Evolutionary conservation across 257 asterid genomes (phyloP), one percentile per base, ranked within the genome.

Genomic region (Capsicum pubescens): DNA sequence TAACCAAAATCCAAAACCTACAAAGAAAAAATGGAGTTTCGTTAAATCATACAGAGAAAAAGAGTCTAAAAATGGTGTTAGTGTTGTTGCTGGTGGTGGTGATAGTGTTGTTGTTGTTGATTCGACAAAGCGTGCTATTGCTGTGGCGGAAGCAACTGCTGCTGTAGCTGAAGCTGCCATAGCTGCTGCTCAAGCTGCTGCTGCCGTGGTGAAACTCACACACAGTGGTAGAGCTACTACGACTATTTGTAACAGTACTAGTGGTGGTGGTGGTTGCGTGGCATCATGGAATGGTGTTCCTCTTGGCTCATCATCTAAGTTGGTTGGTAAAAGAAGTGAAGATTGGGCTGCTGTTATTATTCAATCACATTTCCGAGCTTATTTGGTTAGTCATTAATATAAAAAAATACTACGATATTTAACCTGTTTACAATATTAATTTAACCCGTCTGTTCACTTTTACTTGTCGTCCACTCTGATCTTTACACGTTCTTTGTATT

Each of bases 131-230:
- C 95, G 92, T 85, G 96, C 97, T n/a, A 84, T 90, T 48, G 94
- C 93, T 2, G 92, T 92, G 64, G 95, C 97, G 15, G 89, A 91
- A 13, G 97, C 98, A 78, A 90, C 94, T 12, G 97, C 93, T 1
- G 92, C 91, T 0, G 98, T 90, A 13, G 97, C 94, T 1, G 97
- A 91, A 88, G 98, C 97, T 17, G 94, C 98, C 8, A 94, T 93
- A n/a, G 94, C 97, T 46, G 93, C 97, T 1, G 95, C 95, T 36
- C 93, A 90, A 12, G 97, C 98, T 0, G 98, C 93, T 6, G 96
- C 93, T 7, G 94, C 88, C n/a, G 97, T 93, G 0, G 97, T 93
- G 79, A 88, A 90, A 86, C 91, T 94, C 19, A 88, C 91, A 0
- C 88, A 89, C 86, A 89, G 92, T 83, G 95, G 97, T 1, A 84